Conservation (phyloP, 768 basidiomycete species). For the Boletus sensibilis region DNA sequence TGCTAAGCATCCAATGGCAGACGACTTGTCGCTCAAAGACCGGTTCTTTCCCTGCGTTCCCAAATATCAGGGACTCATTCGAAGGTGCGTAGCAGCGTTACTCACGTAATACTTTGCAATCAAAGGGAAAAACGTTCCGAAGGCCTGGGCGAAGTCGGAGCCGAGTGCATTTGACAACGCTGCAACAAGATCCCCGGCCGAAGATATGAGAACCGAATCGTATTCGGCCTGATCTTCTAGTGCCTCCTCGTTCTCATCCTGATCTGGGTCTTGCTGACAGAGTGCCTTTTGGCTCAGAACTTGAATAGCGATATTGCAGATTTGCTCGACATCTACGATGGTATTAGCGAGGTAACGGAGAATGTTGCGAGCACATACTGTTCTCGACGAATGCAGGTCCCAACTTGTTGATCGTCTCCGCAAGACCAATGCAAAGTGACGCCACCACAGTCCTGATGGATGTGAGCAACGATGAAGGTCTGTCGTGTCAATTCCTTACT, state of each 20-base stretch:
- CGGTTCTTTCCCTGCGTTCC: slow-evolving; percentile 70
- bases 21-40: slow-evolving; percentile 87
- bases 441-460: slow-evolving; percentile 76
- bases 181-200: slow-evolving; percentile 92
- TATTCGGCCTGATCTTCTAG: slow-evolving; percentile 93
- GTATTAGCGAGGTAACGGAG: slow-evolving; percentile 3
- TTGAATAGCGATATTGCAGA: slow-evolving; percentile 79
- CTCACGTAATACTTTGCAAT: slow-evolving; percentile 91
- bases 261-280: slow-evolving; percentile 95
- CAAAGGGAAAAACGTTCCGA: slow-evolving; percentile 83
- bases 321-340: slow-evolving; percentile 60
- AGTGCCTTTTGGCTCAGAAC: slow-evolving; percentile 92
- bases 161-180: slow-evolving; percentile 86
- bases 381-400: slow-evolving; percentile 84
- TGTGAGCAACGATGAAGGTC: slow-evolving; percentile 15
- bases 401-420: slow-evolving; percentile 89
- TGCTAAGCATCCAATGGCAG: slow-evolving; percentile 89
- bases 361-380: slow-evolving; percentile 45
- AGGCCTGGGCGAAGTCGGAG: slow-evolving; percentile 76
- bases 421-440: slow-evolving; percentile 81
- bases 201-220: slow-evolving; percentile 91
- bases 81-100: slow-evolving; percentile 8
- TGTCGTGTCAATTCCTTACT: slow-evolving; percentile 55
- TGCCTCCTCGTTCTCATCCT: slow-evolving; percentile 82
- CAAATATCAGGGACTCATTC: neutral